Evolutionary conservation across 2,329 filamentous ascomycete genomes (phyloP), one percentile per base, ranked within the genome.

Genomic region (Cryphonectria parasitica): DNA sequence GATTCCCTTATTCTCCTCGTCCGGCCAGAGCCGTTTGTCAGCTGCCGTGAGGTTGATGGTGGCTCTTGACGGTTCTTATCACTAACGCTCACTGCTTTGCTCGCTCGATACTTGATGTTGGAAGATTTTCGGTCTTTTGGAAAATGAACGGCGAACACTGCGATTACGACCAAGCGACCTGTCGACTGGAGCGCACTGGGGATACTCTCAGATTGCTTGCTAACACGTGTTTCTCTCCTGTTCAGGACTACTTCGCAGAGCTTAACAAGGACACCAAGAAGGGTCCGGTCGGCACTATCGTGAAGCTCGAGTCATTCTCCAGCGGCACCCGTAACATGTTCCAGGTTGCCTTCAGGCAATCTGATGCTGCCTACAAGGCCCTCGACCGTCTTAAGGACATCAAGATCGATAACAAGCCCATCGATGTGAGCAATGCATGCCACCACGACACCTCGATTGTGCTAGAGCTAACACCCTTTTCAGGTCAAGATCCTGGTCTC

Each of bases 401-500:
- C 71, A 89, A 96, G 68, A 94, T 99, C 72, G 96, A 99, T 82
- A 91, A 91, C 78, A 90, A 90, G 75, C 92, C 94, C 36, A 95
- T 99, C 85, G 97, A 95, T 90, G 94, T 95, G 83, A 78, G 83
- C 74, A 17, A 28, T 19, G 3, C 36, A 1, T 49, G 19, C 31
- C n/a, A 8, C 67, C 19, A 28, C 19, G 7, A 41, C 13, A 22
- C 39, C 13, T 49, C 15, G 3, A 36, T 39, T 19, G 39, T n/a
- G 49, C 34, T 17, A 31, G 39, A 36, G 54, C 15, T 60, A 43
- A 68, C 75, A 71, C 76, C 71, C 36, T 66, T 0, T 64, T 68
- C 67, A 97, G 91, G 94, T 99, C 77, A 95, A 98, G 82, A 91
- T 99, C 74, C 89, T 99, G 69, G 89, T 97, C 73, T 92, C 92